Base-by-base conservation (phyloP, 331 rosid genomes). In the Erythrophleum ivorense region DNA sequence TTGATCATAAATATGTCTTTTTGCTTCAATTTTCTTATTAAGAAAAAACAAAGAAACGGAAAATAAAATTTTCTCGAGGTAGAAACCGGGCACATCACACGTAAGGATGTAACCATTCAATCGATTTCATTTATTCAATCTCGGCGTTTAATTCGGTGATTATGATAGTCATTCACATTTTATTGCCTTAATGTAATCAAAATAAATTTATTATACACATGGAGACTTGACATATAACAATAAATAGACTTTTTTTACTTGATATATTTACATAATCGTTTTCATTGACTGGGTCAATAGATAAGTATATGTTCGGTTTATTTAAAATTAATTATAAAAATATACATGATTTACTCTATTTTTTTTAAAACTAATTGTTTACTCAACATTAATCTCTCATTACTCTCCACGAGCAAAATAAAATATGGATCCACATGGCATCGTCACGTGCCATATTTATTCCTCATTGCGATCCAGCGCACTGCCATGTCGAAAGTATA, bases 61-160 rank as follows among this genome's bases (percentile, higher is more conserved):
- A 34, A 12, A 0, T 5, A 65, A 8, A 65, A 65, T 12, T 7
- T 65, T 38, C 49, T 9, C 45, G 21, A 65, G 13, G 21, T 18
- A 9, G 3, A n/a, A 41, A 18, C 52, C 41, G 34, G 7, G 73
- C 87, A 73, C 6, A 79, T 83, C 87, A 80, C 87, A 86, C 80
- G 89, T 53, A 66, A 52, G 33, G 87, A 83, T 69, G 87, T 40
- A 14, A 79, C 78, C 73, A 71, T 18, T 31, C 18, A 10, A 5
- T 84, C 85, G 70, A 74, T 63, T 80, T 87, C 90, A 78, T 24
- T 76, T 83, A 89, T 31, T 33, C 81, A 63, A 87, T 85, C 82
- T 75, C 92, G 88, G 81, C 94, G 87, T 86, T 73, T 80, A 73
- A 85, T 59, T 81, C 87, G 89, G 85, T 62, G 84, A 85, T 73